phyloP scores from a whole-genome alignment of 1,139 yeast genomes.

The Protomyces macrosporus region DNA sequence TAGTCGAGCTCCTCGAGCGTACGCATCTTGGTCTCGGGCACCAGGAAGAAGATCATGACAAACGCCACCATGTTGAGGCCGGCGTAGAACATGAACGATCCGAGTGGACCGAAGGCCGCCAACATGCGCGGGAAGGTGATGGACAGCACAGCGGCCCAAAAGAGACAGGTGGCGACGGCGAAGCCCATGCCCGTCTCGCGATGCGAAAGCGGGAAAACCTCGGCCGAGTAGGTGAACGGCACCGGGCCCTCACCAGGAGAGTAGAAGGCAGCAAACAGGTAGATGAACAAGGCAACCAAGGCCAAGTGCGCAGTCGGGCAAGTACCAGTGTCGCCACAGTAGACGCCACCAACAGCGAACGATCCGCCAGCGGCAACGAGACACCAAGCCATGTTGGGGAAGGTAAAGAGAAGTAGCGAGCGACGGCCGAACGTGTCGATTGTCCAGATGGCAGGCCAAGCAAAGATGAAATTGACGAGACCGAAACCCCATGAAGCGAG shows the following conservation, averaged over 20 bases:
- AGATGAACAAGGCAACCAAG: slow-evolving; percentile 64
- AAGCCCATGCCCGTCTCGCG: slow-evolving; percentile 82
- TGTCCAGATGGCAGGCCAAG: slow-evolving; percentile 76
- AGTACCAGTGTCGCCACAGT: slow-evolving; percentile 30
- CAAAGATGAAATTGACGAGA: slow-evolving; percentile 71
- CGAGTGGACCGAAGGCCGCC: slow-evolving; percentile 63
- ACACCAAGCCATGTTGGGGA: slow-evolving; percentile 68
- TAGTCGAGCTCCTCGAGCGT: slow-evolving; percentile 57
- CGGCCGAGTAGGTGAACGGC: slow-evolving; percentile 84
- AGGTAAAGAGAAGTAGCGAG: slow-evolving; percentile 59
- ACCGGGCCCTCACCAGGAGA: slow-evolving; percentile 89
- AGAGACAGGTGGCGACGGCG: slow-evolving; percentile 83
- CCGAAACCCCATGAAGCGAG: slow-evolving; percentile 86
- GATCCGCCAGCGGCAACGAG: slow-evolving; percentile 70
- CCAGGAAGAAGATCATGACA: slow-evolving; percentile 46
- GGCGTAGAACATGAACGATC: slow-evolving; percentile 86
- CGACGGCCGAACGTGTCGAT: slow-evolving; percentile 79
- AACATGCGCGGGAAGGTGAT: slow-evolving; percentile 76
- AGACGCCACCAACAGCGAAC: slow-evolving; percentile 54
- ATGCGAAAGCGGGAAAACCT: slow-evolving; percentile 76
- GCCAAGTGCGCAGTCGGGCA: slow-evolving; percentile 52
- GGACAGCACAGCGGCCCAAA: slow-evolving; percentile 73
- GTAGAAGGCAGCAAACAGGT: slow-evolving; percentile 66
- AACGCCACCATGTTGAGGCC: slow-evolving; percentile 77
- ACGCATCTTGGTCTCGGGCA: slow-evolving; percentile 59